phyloP scores from a whole-genome alignment of 768 basidiomycete genomes.

The Suillus subluteus region DNA sequence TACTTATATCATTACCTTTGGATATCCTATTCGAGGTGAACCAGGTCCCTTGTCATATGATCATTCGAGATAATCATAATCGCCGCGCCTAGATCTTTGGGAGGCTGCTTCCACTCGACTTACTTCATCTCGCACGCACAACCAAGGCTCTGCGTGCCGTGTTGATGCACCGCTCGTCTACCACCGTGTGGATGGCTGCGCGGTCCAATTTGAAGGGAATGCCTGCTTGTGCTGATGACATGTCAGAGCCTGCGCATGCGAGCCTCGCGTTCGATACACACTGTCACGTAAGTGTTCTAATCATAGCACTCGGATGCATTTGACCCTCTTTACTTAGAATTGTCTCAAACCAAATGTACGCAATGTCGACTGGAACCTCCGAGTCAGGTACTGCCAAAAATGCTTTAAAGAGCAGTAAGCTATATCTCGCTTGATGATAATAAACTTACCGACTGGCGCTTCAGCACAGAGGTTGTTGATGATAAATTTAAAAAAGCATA shows the following conservation, averaged over 20 bases:
- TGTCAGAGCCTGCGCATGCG: conserved; percentile 34
- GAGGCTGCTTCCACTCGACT: conserved; percentile 34
- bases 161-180: conserved; percentile 25
- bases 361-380: conserved; percentile 11
- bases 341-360: conserved; percentile 11
- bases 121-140: conserved; percentile 36
- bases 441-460: neutral
- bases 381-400: conserved; percentile 13
- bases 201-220: conserved; percentile 26
- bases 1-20: conserved; percentile 23
- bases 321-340: neutral
- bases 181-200: conserved; percentile 30
- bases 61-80: conserved; percentile 13
- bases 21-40: conserved; percentile 27
- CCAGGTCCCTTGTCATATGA: conserved; percentile 21
- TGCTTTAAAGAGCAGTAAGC: conserved; percentile 7
- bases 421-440: neutral
- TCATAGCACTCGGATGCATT: neutral
- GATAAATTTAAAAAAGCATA: neutral
- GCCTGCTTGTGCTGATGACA: conserved; percentile 29
- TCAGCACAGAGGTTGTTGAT: neutral
- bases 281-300: conserved; percentile 32
- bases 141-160: conserved; percentile 33
- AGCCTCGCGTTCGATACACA: conserved; percentile 31
- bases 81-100: conserved; percentile 23